Percentiles rank a stretch among this genome's conserved stretches.
Evolutionary conservation across 306 rosid genomes (phyloP).

Genomic region (Potentilla sterilis): DNA sequence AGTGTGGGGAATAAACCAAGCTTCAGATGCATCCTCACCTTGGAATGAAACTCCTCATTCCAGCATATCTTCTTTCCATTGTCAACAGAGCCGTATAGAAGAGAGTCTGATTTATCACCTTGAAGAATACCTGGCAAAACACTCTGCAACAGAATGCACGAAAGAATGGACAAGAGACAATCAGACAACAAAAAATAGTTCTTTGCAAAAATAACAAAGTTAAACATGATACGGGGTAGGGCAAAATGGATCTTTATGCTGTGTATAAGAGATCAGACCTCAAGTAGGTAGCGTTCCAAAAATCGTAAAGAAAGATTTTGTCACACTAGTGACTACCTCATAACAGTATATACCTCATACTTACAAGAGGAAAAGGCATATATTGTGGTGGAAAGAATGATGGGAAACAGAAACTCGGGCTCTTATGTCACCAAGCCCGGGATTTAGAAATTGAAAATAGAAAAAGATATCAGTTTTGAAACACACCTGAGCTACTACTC

Average conservation of each 20-base stretch:
- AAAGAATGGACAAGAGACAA: not conserved
- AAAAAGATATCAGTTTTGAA: not conserved
- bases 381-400: not conserved
- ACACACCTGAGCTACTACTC: constrained; percentile 98
- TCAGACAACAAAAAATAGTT: not conserved
- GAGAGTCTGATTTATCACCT: constrained; percentile 97
- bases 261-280: not conserved
- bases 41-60: constrained; percentile 95
- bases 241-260: not conserved
- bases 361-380: not conserved
- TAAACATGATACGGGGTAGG: not conserved
- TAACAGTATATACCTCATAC: not conserved
- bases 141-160: constrained; percentile 57
- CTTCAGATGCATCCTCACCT: constrained; percentile 49
- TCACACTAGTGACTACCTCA: not conserved
- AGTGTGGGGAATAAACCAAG: constrained; percentile 17
- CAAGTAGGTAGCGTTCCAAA: not conserved
- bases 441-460: not conserved
- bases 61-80: constrained; percentile 97
- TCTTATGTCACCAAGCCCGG: not conserved
- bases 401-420: not conserved
- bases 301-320: not conserved
- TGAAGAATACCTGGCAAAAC: constrained; percentile 99
- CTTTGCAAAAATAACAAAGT: not conserved
- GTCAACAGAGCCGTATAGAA: constrained; percentile 96